phyloP scores from a whole-genome alignment of 441 rosid genomes.

The Pelargonium fulgidum region DNA sequence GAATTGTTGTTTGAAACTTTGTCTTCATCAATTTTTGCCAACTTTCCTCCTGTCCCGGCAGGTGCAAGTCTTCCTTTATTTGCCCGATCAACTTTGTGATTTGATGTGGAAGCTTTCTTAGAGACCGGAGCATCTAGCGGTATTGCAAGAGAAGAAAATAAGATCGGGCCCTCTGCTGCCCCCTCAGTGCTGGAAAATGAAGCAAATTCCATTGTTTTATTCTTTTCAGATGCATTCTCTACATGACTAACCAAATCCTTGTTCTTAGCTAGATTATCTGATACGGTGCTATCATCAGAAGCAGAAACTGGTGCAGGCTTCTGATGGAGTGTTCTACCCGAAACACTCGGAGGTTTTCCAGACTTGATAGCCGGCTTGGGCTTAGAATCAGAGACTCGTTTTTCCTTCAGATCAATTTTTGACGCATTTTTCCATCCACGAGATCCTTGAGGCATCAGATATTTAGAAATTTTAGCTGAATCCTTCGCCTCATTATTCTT shows the following conservation, averaged over 20 bases:
- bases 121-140: constrained; percentile 35
- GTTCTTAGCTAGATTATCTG: constrained; percentile 35
- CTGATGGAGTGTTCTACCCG: constrained; percentile 43
- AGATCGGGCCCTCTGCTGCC: constrained; percentile 39
- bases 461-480: constrained; percentile 52
- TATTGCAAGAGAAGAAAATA: constrained; percentile 43
- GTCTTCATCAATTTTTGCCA: constrained; percentile 60
- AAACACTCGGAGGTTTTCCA: constrained; percentile 42
- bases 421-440: constrained; percentile 57
- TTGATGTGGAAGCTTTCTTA: constrained; percentile 38
- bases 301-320: constrained; percentile 39
- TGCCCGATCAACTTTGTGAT: constrained; percentile 34
- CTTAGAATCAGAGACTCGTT: constrained; percentile 44
- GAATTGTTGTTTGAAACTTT: constrained; percentile 36
- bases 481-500: constrained; percentile 47
- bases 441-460: constrained; percentile 60
- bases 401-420: constrained; percentile 51
- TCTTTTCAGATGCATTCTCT: constrained; percentile 38
- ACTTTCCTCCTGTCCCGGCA: constrained; percentile 34
- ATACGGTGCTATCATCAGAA: constrained; percentile 28
- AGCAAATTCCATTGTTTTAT: constrained; percentile 29
- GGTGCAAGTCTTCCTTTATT: constrained; percentile 56
- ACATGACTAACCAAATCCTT: constrained; percentile 36
- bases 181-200: constrained; percentile 43
- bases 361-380: constrained; percentile 48